Evolutionary conservation across 1,284 basidiomycete genomes (phyloP).

Genomic region (Pyrrhoderma noxium): DNA sequence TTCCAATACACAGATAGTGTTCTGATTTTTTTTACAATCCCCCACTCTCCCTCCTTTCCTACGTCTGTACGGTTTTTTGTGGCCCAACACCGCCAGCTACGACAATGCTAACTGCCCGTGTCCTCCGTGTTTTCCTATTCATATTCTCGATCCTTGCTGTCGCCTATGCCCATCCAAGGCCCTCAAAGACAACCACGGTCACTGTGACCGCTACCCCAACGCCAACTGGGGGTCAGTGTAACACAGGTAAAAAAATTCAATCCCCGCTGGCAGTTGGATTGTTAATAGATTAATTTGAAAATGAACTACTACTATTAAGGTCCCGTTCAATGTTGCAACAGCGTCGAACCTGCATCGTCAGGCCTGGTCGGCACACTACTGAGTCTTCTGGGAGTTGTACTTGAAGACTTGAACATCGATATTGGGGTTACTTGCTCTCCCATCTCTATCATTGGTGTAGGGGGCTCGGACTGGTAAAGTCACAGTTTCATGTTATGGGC

Average conservation of each 20-base stretch:
- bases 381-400: conserved; percentile 21
- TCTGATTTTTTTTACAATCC: background rate
- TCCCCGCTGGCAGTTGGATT: no score
- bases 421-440: conserved; percentile 26
- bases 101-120: conserved; percentile 19
- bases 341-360: conserved; percentile 20
- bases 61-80: background rate
- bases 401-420: conserved; percentile 22
- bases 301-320: no score
- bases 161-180: conserved; percentile 16
- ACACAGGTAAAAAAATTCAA: conserved; percentile 24
- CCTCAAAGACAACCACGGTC: conserved; percentile 8
- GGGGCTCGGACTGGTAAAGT: conserved; percentile 20
- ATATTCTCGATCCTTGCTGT: conserved; percentile 21
- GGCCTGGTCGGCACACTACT: conserved; percentile 16
- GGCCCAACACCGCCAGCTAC: background rate
- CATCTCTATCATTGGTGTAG: conserved; percentile 23
- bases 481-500: background rate
- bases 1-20: background rate
- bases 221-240: conserved; percentile 22
- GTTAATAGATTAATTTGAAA: no score
- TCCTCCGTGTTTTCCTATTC: conserved; percentile 19
- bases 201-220: conserved; percentile 4
- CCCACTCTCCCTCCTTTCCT: conserved; percentile 6
- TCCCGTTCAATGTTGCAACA: conserved; percentile 28